Base-by-base conservation (phyloP, 805 yeast genomes). In the Candida cerambycidarum region DNA sequence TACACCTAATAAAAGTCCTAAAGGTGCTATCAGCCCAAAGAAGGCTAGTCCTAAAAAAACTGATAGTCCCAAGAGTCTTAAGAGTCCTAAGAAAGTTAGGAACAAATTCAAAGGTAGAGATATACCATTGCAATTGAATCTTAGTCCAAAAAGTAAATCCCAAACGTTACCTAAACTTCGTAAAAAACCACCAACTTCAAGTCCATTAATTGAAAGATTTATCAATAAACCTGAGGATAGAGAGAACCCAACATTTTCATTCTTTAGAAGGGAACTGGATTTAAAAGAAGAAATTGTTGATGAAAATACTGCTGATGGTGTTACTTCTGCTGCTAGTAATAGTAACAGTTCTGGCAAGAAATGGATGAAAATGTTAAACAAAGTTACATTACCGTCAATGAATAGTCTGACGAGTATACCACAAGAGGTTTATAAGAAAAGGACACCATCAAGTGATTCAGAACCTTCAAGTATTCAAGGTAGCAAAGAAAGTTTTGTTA, bases 301-400 rank as follows among this genome's bases (percentile, higher is more conserved):
- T 5, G 32, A 31, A 34, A 17, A 16, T 7, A 10, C 10, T 5
- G 16, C n/a, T 27, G 19, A n/a, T 27, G 13, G n/a, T 12, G 39
- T 25, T 4, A 16, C 24, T 15, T 16, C 17, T 12, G 37, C 17
- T 18, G 37, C 31, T n/a, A 34, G 34, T 19, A 31, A 39, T 14
- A 14, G 27, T 19, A 35, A 24, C 19, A 41, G 31, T 28, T 35
- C 24, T n/a, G 42, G 40, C 15, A 37, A 42, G 6, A 24, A 36
- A 19, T 49, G 53, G 53, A 44, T 34, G 32, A 46, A 46, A 17
- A 44, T 49, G 18, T 44, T 49, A 23, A 45, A 31, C 19, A 45
- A 18, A 35, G 24, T 13, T 16, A 4, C 32, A 17, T 10, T 27
- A 16, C 30, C 21, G 11, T 12, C 17, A 4, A 15, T 13, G 32